Percentiles rank a stretch among this genome's conserved stretches.
Conservation (phyloP, 768 basidiomycete genomes). For the Rossbeevera mucosa region DNA sequence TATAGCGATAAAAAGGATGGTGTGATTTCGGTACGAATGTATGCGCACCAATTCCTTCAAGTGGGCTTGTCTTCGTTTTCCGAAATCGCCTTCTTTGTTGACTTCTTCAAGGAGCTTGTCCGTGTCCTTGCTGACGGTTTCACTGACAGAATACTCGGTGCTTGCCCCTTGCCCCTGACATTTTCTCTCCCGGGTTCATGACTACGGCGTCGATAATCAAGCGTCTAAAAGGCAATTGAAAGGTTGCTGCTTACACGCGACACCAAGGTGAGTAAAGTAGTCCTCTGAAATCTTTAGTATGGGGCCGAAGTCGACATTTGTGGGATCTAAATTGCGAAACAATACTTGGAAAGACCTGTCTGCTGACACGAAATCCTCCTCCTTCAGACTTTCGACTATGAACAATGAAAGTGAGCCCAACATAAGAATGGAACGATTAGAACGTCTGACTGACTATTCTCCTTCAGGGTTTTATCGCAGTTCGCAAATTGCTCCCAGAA, state of each 20-base stretch:
- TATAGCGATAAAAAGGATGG: background rate
- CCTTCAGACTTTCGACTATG: slow-evolving; percentile 1
- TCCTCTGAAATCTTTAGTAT: background rate
- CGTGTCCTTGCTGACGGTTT: background rate
- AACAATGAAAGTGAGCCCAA: background rate
- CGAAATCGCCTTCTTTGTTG: background rate
- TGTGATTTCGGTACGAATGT: background rate
- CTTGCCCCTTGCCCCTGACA: too few species aligned
- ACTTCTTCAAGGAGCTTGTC: background rate
- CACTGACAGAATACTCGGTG: background rate
- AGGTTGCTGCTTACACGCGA: background rate
- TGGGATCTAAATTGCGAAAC: background rate
- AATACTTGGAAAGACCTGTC: background rate
- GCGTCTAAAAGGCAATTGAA: background rate
- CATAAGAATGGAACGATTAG: background rate
- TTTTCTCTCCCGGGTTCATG: background rate
- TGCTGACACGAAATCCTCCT: slow-evolving; percentile 1
- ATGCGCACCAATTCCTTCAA: slow-evolving; percentile 5
- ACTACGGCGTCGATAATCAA: background rate
- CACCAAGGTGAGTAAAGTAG: slow-evolving; percentile 2
- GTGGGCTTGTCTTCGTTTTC: background rate
- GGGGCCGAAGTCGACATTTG: background rate
- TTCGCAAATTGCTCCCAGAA: slow-evolving; percentile 3
- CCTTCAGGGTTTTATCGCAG: background rate
- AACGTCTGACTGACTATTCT: background rate